A percentile compares a stretch with the other conserved stretches of the same genome.
These are phyloP conservation scores for Serendipita sp. DNA, from an alignment of 768 basidiomycete species.

Conservation along the genomic window DNA sequence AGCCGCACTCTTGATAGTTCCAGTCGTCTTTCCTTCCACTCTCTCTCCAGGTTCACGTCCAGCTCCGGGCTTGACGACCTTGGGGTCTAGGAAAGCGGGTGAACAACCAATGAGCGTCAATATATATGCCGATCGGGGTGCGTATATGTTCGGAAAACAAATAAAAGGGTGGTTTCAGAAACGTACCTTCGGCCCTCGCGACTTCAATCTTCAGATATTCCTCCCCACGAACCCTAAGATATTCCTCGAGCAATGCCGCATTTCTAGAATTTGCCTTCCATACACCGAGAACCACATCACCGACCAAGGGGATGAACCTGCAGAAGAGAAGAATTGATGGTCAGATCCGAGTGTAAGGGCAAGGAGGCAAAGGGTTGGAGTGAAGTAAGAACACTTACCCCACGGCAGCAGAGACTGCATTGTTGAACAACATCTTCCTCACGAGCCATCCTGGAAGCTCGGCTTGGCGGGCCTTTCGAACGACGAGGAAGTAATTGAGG, in stretches of 20 bases:
- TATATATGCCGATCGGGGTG: background rate
- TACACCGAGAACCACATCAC: slow-evolving; percentile 58
- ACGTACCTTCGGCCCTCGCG: slow-evolving; percentile 16
- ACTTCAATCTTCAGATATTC: slow-evolving; percentile 37
- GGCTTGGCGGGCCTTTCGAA: slow-evolving; percentile 58
- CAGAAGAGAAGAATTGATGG: slow-evolving; percentile 7
- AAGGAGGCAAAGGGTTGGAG: slow-evolving; percentile 15
- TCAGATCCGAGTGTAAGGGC: slow-evolving; percentile 15
- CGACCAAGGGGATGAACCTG: slow-evolving; percentile 26
- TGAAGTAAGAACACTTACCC: slow-evolving; percentile 22
- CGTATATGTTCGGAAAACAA: background rate
- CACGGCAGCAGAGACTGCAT: slow-evolving; percentile 46
- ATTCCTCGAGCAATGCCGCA: slow-evolving; percentile 74
- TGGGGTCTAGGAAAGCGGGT: slow-evolving; percentile 23
- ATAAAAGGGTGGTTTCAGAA: background rate
- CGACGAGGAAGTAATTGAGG: slow-evolving; percentile 62
- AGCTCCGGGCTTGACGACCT: slow-evolving; percentile 39
- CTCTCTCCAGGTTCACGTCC: slow-evolving; percentile 28
- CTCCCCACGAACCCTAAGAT: slow-evolving; percentile 59
- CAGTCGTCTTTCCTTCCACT: slow-evolving; percentile 15
- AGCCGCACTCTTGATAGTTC: background rate
- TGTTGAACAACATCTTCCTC: slow-evolving; percentile 61
- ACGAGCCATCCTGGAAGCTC: slow-evolving; percentile 56
- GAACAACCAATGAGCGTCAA: slow-evolving; percentile 12
- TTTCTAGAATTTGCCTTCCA: slow-evolving; percentile 87